Conservation (phyloP, 257 asterid species). For the Ilex asprella region DNA sequence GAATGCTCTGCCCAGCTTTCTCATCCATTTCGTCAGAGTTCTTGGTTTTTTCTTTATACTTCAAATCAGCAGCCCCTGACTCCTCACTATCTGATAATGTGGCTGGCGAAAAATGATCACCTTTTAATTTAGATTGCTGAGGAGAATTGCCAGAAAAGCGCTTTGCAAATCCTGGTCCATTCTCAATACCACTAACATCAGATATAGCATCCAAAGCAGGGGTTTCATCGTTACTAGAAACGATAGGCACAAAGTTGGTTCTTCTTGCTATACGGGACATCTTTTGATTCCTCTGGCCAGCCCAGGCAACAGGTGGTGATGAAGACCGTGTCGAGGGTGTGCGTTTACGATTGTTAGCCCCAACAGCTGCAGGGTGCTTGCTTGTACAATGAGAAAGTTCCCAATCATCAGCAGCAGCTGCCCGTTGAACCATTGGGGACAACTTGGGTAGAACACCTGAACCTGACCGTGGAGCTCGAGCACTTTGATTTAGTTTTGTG, state of each 20-base stretch:
- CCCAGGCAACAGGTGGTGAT: conserved; percentile 90
- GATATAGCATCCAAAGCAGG: conserved; percentile 42
- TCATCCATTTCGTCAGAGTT: conserved; percentile 59
- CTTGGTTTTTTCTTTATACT: conserved; percentile 54
- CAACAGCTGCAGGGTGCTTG: conserved; percentile 51
- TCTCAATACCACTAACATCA: conserved; percentile 41
- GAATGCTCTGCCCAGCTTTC: conserved; percentile 60
- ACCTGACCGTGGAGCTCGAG: conserved; percentile 82
- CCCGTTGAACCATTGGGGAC: conserved; percentile 53
- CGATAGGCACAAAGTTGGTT: conserved; percentile 56
- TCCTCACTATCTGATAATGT: conserved; percentile 85
- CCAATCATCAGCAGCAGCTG: conserved; percentile 67
- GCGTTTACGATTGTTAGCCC: conserved; percentile 65
- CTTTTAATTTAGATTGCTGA: conserved; percentile 58
- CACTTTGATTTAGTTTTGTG: conserved; percentile 60
- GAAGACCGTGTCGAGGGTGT: conserved; percentile 67
- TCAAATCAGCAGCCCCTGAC: conserved; percentile 70
- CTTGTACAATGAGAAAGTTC: conserved; percentile 69
- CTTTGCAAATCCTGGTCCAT: conserved; percentile 14
- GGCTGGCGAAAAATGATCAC: conserved; percentile 56
- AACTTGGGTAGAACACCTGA: conserved; percentile 55
- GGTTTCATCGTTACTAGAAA: conserved; percentile 55
- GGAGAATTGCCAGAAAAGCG: conserved; percentile 59
- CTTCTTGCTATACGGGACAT: conserved; percentile 79
- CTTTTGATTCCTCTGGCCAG: conserved; percentile 74